Percentiles rank a stretch among this genome's conserved stretches.
These are phyloP conservation scores for Didymella keratinophila DNA, from an alignment of 2,329 filamentous ascomycete genomes.

Conservation along the genomic window DNA sequence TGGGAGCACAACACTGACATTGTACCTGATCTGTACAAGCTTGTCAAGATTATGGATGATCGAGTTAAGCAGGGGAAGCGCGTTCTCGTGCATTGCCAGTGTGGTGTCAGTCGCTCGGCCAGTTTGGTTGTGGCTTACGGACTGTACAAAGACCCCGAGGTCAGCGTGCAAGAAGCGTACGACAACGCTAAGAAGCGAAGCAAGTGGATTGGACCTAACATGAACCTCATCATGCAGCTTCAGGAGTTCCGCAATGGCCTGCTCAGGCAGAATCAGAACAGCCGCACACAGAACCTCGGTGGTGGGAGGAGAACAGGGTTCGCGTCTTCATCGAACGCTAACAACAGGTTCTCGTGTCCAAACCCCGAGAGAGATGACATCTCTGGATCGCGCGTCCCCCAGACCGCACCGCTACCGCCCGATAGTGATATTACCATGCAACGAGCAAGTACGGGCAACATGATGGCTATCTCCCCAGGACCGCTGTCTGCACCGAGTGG, in stretches of 20 bases:
- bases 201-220: constrained; percentile 89
- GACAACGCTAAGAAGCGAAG: constrained; percentile 81
- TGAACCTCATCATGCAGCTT: constrained; percentile 89
- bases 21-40: constrained; percentile 74
- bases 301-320: constrained; percentile 46
- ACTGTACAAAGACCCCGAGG: constrained; percentile 76
- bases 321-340: constrained; percentile 34
- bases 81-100: constrained; percentile 84
- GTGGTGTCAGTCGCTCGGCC: constrained; percentile 83
- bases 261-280: constrained; percentile 45
- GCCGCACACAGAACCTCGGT: constrained; percentile 40
- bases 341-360: constrained; percentile 38
- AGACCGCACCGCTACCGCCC: constrained; percentile 50
- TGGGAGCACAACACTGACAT: constrained; percentile 93
- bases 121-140: constrained; percentile 88
- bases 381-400: constrained; percentile 47
- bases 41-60: constrained; percentile 79
- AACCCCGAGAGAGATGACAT: constrained; percentile 43
- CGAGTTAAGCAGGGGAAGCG: constrained; percentile 76
- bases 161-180: constrained; percentile 84
- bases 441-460: constrained; percentile 55
- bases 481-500: constrained; percentile 52
- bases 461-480: constrained; percentile 53
- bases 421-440: constrained; percentile 58
- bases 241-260: constrained; percentile 73